Conservation (phyloP, 805 yeast species). For the Candida ovalis region DNA sequence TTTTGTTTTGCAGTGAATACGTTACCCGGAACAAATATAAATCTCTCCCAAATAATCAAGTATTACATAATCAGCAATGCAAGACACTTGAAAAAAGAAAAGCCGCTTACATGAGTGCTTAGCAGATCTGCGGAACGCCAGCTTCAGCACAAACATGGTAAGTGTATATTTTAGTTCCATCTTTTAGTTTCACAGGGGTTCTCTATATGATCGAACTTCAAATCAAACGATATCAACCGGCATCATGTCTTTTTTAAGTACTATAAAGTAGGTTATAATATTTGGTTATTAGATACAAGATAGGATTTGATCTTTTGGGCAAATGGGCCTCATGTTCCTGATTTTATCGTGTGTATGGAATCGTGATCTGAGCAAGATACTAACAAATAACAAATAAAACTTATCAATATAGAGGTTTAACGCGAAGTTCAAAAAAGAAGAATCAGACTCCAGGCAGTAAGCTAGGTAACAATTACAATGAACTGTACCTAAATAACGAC, state of each 20-base stretch:
- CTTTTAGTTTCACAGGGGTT: too few relatives aligned
- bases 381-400: conserved; percentile 3
- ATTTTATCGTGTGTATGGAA: not conserved
- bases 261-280: conserved; percentile 31
- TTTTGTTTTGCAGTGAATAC: too few relatives aligned
- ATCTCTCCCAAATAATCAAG: too few relatives aligned
- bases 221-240: not conserved
- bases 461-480: conserved; percentile 23
- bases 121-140: too few relatives aligned
- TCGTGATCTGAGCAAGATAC: not conserved
- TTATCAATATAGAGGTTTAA: conserved; percentile 44
- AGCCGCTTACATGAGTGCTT: too few relatives aligned
- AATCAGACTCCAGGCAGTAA: conserved; percentile 20
- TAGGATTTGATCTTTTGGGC: not conserved
- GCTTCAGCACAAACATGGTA: too few relatives aligned
- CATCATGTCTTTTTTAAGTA: conserved; percentile 37
- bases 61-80: too few relatives aligned
- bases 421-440: conserved; percentile 41
- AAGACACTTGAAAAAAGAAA: too few relatives aligned
- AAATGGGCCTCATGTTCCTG: not conserved
- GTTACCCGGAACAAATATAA: too few relatives aligned
- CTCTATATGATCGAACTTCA: too few relatives aligned
- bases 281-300: conserved; percentile 1
- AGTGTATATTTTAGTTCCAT: too few relatives aligned
- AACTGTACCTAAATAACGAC: conserved; percentile 22